Evolutionary conservation across 1,284 basidiomycete species (phyloP), one percentile per base, ranked within the genome.

Genomic region (Athelia sp.): DNA sequence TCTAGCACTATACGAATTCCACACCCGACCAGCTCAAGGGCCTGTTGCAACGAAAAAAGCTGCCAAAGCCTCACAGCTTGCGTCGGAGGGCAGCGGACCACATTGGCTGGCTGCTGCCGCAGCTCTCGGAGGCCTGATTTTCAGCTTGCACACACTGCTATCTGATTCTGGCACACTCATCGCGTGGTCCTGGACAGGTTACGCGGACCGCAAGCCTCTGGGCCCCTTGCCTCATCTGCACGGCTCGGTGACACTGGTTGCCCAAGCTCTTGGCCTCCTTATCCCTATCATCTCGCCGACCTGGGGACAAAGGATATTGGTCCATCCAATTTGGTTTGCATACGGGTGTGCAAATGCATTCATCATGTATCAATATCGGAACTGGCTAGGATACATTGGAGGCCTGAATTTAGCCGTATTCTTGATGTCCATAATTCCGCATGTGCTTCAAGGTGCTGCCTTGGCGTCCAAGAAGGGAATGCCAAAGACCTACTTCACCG

Each of bases 151-250:
- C 61, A 87, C 82, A 31, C 76, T 93, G 50, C 71, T 92, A 38
- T 82, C 84, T 4, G 93, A 98, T 57, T 72, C 85, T 1, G 88
- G 87, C 52, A 94, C 92, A 0, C 76, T 95, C 49, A 81, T 96
- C 53, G 84, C 90, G 1, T 96, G 91, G 90, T 85, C 88, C 1
- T 97, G 93, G 92, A 88, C 88, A 0, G 94, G 94, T 1, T 96
- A 87, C 58, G 62, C 69, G 40, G 67, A 75, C 45, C 65, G 72
- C 40, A 59, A 59, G 4, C 90, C 94, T 0, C 78, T 70, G 38
- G 91, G 90, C 1, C 93, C 92, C 1, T 67, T 84, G 9, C 85
- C 92, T 2, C 82, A 90, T 59, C 68, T 87, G 2, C 84, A 91
- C 60, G 87, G 85, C 18, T 75, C 78, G 0, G 60, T 90, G 35